phyloP scores from a whole-genome alignment of 1,284 basidiomycete genomes.

The Ceratobasidium papillatum region DNA sequence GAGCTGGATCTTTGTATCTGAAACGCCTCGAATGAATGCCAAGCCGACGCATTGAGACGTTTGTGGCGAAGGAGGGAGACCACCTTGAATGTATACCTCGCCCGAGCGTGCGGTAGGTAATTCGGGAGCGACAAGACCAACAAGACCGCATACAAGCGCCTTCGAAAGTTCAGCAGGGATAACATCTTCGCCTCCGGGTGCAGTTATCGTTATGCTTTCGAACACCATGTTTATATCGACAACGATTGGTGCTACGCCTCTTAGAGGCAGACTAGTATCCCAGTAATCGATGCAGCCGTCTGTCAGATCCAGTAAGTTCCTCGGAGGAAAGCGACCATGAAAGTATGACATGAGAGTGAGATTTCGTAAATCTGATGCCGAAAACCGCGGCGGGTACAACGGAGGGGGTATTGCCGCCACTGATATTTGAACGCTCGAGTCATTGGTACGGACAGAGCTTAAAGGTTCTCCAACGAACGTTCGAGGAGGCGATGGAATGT shows the following conservation, averaged over 20 bases:
- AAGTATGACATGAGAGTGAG: conserved; percentile 85
- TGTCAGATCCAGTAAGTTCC: conserved; percentile 49
- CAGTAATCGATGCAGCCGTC: conserved; percentile 57
- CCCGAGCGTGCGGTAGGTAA: conserved; percentile 49
- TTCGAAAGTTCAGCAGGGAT: conserved; percentile 68
- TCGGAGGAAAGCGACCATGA: conserved; percentile 62
- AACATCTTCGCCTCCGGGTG: conserved; percentile 79
- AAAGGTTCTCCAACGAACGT: background rate
- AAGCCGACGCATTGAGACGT: conserved; percentile 72
- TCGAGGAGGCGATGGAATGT: background rate
- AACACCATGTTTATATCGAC: conserved; percentile 66
- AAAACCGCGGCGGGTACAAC: conserved; percentile 50
- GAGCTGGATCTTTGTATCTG: conserved; percentile 64
- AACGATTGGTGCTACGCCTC: conserved; percentile 72
- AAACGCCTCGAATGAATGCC: conserved; percentile 74
- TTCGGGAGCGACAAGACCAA: conserved; percentile 71
- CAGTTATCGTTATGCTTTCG: conserved; percentile 69
- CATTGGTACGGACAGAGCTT: background rate
- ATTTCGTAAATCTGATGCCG: conserved; percentile 77
- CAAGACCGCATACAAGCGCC: conserved; percentile 83
- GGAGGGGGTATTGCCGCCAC: conserved; percentile 11
- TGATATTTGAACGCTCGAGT: background rate
- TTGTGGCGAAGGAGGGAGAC: conserved; percentile 62
- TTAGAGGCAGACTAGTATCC: conserved; percentile 75
- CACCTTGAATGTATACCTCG: conserved; percentile 65